These are phyloP conservation scores for Cornus controversa DNA, from an alignment of 148 eudicot species.

Conservation along the genomic window DNA sequence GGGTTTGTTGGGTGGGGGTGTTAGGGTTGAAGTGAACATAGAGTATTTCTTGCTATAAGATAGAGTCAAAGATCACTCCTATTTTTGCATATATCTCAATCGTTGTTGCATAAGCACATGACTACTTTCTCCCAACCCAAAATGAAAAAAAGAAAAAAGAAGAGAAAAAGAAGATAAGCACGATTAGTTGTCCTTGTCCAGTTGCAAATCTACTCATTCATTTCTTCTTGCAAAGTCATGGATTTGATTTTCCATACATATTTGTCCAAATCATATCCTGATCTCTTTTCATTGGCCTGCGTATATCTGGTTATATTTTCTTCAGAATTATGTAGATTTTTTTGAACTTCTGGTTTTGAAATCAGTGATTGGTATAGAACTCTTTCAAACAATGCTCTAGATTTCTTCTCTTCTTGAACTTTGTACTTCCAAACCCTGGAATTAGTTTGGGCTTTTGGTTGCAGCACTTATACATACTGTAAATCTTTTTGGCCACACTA, in stretches of 20 bases:
- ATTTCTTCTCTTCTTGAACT: neutral
- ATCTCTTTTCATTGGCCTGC: neutral
- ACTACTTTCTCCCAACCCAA: too few relatives aligned
- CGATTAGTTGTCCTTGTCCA: neutral
- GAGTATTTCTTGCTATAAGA: too few relatives aligned
- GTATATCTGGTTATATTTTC: neutral
- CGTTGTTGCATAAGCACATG: too few relatives aligned
- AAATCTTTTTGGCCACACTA: neutral
- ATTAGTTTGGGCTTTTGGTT: slow-evolving; percentile 1
- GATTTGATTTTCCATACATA: neutral
- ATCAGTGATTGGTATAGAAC: neutral
- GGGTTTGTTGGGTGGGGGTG: neutral
- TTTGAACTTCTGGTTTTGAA: neutral
- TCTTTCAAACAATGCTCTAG: slow-evolving; percentile 3
- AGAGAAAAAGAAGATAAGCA: too few relatives aligned
- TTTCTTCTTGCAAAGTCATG: neutral
- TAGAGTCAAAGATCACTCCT: too few relatives aligned
- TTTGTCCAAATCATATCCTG: neutral
- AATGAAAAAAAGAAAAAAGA: too few relatives aligned
- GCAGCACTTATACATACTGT: neutral
- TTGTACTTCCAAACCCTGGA: neutral
- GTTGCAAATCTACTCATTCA: neutral
- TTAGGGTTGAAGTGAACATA: neutral
- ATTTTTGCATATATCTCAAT: neutral
- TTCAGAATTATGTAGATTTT: neutral